Conservation (phyloP, 345 rosid genomes). For the Heritiera fomes region DNA sequence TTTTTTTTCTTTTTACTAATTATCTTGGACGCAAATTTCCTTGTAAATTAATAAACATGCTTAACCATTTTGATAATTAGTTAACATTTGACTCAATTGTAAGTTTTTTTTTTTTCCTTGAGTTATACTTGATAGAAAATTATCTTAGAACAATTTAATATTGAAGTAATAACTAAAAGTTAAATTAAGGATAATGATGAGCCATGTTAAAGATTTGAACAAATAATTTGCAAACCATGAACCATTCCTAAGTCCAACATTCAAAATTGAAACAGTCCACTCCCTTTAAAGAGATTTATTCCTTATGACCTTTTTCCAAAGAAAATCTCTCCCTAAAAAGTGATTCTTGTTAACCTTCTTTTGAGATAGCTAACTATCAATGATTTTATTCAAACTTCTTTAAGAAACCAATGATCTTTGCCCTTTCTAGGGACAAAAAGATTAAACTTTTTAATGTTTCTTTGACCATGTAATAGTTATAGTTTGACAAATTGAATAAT, state of each 20-base stretch:
- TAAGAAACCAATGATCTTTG: background rate
- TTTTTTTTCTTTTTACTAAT: no score
- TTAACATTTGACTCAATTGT: no score
- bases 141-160: background rate
- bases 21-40: no score
- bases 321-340: background rate
- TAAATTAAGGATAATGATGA: background rate
- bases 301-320: background rate
- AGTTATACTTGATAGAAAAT: no score
- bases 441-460: background rate
- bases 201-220: background rate
- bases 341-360: background rate
- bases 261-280: slow-evolving; percentile 3
- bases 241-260: no score
- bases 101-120: no score
- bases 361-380: background rate
- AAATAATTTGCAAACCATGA: background rate
- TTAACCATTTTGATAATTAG: no score
- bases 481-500: background rate
- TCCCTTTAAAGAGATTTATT: background rate
- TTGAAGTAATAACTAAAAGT: background rate
- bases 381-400: background rate
- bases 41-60: no score
- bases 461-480: background rate
- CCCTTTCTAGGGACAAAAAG: background rate